Base-by-base conservation (phyloP, 2,329 filamentous ascomycete species). In the Colletotrichum shisoi region DNA sequence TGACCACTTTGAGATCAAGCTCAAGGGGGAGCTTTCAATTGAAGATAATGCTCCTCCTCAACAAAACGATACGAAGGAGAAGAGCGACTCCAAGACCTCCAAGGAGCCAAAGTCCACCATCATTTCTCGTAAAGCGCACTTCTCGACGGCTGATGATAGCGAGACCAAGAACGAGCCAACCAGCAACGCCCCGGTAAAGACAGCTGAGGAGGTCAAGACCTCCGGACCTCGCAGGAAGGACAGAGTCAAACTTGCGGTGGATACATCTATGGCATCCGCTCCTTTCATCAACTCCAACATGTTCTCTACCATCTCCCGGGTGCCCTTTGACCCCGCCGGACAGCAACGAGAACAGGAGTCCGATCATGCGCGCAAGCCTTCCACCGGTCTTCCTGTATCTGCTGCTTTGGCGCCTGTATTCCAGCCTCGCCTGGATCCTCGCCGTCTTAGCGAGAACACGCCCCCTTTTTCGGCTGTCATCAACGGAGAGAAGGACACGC, bases 391-490 rank as follows among this genome's bases (percentile, higher is more conserved):
- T 37, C 81, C 83, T 1, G 79, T 79, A 48, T 78, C 76, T 62
- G 82, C 83, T 34, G 83, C 84, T 39, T 73, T 83, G 54, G 83
- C 83, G 19, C 80, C 83, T 2, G 79, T 82, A 0, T 85, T 85
- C 62, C 79, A 82, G 58, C 82, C 83, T 40, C 80, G 80, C 8
- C 70, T 45, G 21, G 57, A 62, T 21, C 4, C 39, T 39, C 46
- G 31, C 21, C 34, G 24, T 9, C 24, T 52, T 44, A 70, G 70
- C 48, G 67, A 72, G 7, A 70, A 63, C 24, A 71, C 64, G 31
- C 73, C 74, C n/a, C 63, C 73, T n/a, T 71, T 71, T 57, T 71
- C 71, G 6, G 74, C 73, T 52, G 70, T 73, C 39, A n/a, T 17
- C 27, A 37, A 40, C 13, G 37, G n/a, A 15, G 48, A 53, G 17